These are phyloP conservation scores for Pestalotiopsis sp. DNA, from an alignment of 2,329 filamentous ascomycete genomes.

Conservation along the genomic window DNA sequence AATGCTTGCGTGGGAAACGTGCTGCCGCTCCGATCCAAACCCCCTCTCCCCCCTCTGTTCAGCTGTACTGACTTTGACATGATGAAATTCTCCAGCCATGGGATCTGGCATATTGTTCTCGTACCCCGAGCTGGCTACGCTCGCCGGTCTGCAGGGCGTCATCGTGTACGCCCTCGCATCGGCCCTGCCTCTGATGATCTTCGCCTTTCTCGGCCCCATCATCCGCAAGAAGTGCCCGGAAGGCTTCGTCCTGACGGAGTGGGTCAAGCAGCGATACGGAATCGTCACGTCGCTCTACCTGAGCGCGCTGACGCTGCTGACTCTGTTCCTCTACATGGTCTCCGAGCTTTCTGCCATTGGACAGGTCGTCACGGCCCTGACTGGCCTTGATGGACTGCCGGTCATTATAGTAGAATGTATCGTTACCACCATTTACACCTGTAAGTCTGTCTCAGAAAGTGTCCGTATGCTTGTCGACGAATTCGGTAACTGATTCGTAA, in stretches of 20 bases:
- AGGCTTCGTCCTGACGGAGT: constrained; percentile 83
- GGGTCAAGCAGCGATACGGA: constrained; percentile 81
- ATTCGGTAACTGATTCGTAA: neutral
- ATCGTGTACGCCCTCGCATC: constrained; percentile 77
- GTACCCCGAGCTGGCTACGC: constrained; percentile 79
- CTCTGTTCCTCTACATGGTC: constrained; percentile 86
- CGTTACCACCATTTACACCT: constrained; percentile 83
- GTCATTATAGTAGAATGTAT: constrained; percentile 77
- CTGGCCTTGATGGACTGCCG: constrained; percentile 74
- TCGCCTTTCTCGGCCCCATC: constrained; percentile 74
- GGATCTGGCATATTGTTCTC: constrained; percentile 83
- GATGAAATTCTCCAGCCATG: constrained; percentile 65
- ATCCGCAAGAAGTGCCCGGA: constrained; percentile 81
- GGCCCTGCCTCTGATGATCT: constrained; percentile 72
- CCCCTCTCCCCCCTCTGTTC: constrained; percentile 29
- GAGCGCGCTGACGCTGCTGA: constrained; percentile 77
- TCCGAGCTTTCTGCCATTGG: constrained; percentile 81
- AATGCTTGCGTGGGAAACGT: constrained; percentile 99
- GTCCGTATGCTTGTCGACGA: constrained; percentile 3
- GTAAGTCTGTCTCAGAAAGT: constrained; percentile 43
- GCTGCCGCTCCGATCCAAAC: constrained; percentile 74
- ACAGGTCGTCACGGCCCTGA: constrained; percentile 75
- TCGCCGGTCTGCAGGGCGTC: constrained; percentile 78
- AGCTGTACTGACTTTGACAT: constrained; percentile 37
- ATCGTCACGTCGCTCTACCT: constrained; percentile 70